Percentiles rank a stretch among this genome's conserved stretches.
Conservation (phyloP, 768 basidiomycete genomes). For the Phanerochaete sordida region DNA sequence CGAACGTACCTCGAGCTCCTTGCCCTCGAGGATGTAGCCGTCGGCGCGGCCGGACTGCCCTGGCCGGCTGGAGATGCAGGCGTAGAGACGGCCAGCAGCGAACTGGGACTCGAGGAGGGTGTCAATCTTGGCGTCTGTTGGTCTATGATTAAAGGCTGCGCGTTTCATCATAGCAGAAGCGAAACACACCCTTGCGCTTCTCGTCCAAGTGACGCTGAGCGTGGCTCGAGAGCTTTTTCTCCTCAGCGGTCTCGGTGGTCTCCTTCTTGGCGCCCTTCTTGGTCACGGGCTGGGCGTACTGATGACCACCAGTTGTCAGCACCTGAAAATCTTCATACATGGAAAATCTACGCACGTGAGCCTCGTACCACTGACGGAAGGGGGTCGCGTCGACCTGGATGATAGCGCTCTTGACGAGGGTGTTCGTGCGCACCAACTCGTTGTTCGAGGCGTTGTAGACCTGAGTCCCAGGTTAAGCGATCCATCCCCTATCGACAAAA, state of each 20-base stretch:
- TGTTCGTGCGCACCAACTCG: conserved; percentile 99
- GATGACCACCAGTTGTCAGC: background rate
- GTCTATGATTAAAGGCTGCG: conserved; percentile 1
- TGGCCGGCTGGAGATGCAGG: conserved; percentile 89
- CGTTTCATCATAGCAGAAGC: background rate
- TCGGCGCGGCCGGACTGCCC: conserved; percentile 96
- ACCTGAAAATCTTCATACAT: background rate
- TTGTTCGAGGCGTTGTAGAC: conserved; percentile 99
- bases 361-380: conserved; percentile 99
- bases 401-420: conserved; percentile 94
- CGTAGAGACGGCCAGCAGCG: conserved; percentile 93
- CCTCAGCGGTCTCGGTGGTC: conserved; percentile 52
- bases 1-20: conserved; percentile 85
- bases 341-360: conserved; percentile 71
- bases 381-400: conserved; percentile 98
- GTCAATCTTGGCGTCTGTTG: conserved; percentile 85
- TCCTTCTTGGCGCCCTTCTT: conserved; percentile 76
- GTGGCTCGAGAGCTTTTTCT: conserved; percentile 87
- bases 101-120: conserved; percentile 86
- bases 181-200: conserved; percentile 80
- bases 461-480: conserved; percentile 34
- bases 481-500: background rate
- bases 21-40: conserved; percentile 97
- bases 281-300: conserved; percentile 95
- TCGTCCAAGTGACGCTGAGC: conserved; percentile 83